A percentile compares a stretch with the other conserved stretches of the same genome.
Evolutionary conservation across 116 monocot species (phyloP).

Genomic region (Papilionanthe hybrid): DNA sequence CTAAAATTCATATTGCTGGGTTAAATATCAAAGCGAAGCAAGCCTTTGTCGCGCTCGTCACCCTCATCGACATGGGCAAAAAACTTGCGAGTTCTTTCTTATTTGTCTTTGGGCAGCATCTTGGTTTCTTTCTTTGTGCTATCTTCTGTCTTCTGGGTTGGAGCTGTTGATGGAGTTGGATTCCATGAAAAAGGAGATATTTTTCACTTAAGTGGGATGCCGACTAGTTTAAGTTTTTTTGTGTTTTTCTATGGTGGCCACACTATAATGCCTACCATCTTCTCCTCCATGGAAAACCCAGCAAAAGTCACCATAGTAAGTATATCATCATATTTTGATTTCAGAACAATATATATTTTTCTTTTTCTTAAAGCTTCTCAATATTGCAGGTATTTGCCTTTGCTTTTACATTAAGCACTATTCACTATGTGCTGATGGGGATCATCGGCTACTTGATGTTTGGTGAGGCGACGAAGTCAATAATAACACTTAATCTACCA

Average conservation of each 20-base stretch:
- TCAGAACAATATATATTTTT: no score
- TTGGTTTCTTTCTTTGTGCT: not conserved
- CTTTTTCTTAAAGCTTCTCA: no score
- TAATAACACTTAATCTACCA: not conserved
- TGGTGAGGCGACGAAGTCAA: no score
- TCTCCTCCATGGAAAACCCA: no score
- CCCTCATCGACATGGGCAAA: slow-evolving; percentile 3
- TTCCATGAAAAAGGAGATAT: not conserved
- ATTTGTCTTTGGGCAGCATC: not conserved
- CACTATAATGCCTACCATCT: no score
- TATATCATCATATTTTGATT: no score
- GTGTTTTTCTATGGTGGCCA: no score
- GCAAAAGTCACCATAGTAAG: no score
- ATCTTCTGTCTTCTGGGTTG: not conserved
- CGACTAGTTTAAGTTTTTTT: not conserved
- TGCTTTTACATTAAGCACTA: not conserved
- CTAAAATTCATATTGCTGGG: no score
- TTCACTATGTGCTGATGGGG: not conserved
- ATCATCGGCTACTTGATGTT: no score
- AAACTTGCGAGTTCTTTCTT: not conserved
- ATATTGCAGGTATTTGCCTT: not conserved
- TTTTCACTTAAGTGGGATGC: not conserved
- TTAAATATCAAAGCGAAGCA: no score
- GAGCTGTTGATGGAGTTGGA: slow-evolving; percentile 3
- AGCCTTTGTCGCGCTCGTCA: not conserved